These are phyloP conservation scores for Powellomyces hirtus DNA, from an alignment of 192 early-diverging fungal genomes.

Conservation along the genomic window DNA sequence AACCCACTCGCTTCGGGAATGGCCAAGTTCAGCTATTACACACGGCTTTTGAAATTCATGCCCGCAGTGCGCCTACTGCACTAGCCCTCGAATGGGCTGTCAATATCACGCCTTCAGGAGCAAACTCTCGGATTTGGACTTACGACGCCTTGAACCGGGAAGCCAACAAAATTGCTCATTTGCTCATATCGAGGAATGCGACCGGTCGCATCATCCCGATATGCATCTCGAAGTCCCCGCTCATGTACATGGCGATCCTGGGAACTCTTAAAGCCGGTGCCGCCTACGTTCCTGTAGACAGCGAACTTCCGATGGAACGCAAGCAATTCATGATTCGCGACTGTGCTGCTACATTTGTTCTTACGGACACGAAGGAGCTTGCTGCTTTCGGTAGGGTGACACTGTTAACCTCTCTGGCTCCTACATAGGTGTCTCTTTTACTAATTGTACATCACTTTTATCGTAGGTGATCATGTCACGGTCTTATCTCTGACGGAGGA, in stretches of 20 bases:
- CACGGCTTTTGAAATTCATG: conserved; percentile 10
- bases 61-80: neutral
- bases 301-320: conserved; percentile 21
- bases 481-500: no score
- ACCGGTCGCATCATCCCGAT: neutral
- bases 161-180: conserved; percentile 19
- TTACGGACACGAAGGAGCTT: neutral
- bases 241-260: conserved; percentile 21
- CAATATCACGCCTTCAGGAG: neutral
- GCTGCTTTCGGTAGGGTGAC: no score
- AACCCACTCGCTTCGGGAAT: no score
- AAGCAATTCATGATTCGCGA: conserved; percentile 26
- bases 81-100: conserved; percentile 7
- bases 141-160: conserved; percentile 2
- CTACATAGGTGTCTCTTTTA: no score
- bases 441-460: no score
- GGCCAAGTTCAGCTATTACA: conserved; percentile 8
- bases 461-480: no score
- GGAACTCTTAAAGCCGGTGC: conserved; percentile 34
- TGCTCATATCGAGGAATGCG: neutral
- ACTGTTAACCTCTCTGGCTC: no score
- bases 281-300: conserved; percentile 34
- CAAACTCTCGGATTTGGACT: neutral
- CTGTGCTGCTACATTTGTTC: neutral
- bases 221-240: neutral